Conservation (phyloP, 305 asterid genomes). For the Vinca major region DNA sequence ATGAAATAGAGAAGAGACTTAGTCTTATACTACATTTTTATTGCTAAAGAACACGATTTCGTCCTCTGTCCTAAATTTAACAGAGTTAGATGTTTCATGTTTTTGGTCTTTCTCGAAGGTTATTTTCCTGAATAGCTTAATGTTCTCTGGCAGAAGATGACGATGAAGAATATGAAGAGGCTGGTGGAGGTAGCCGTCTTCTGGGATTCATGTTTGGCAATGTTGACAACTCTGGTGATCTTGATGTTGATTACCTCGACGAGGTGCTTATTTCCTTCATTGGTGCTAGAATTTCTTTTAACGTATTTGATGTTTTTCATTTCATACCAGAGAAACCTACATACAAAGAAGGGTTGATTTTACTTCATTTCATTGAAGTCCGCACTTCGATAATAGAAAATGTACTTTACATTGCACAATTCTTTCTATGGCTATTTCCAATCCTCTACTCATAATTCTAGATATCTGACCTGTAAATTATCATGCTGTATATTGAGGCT, state of each 20-base stretch:
- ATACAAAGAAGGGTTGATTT: no score
- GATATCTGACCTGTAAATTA: background rate
- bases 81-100: conserved; percentile 3
- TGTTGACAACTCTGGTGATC: conserved; percentile 93
- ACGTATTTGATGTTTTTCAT: no score
- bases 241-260: conserved; percentile 96
- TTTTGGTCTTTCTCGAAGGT: conserved; percentile 17
- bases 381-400: background rate
- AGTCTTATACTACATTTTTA: no score
- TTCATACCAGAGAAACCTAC: no score
- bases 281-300: background rate
- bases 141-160: conserved; percentile 53
- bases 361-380: background rate
- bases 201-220: conserved; percentile 97
- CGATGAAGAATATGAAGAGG: conserved; percentile 87
- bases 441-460: background rate
- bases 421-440: background rate
- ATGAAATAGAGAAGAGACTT: no score
- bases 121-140: conserved; percentile 6
- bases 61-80: no score
- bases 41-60: no score
- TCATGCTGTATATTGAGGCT: background rate
- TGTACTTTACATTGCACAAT: background rate
- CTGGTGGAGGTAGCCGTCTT: conserved; percentile 70
- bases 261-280: conserved; percentile 43